Evolutionary conservation across 1,284 basidiomycete genomes (phyloP), one percentile per base, ranked within the genome.

Genomic region (Moesziomyces globuligerus): DNA sequence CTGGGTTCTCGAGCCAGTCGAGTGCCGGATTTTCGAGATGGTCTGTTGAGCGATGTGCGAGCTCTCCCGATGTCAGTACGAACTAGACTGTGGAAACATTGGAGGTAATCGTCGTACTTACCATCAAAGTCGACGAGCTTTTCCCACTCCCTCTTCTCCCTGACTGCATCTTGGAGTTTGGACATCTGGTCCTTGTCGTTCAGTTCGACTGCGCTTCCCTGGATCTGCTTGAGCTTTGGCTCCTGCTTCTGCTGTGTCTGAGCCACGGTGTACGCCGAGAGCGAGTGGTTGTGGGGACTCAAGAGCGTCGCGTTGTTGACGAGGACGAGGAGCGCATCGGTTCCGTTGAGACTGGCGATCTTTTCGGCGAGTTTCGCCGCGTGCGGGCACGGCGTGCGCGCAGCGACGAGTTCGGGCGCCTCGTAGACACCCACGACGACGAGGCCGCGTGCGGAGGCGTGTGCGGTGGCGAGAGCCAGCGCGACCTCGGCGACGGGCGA

Each of bases 401-500:
- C 51, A 1, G 53, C 43, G 13, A 67, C 34, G 17, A 62, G 50
- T 21, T 66, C 59, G 5, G 69, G 69, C 44, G 69, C 69, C 24
- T 72, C 69, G 52, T 72, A 72, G 13, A 72, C 23, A 1, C 69
- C 69, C 2, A 72, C 52, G 10, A 72, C 29, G 21, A 17, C 4
- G 11, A 67, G 48, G 8, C 41, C 44, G 13, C 50, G 50, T 3
- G 59, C 39, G 8, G 59, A 48, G 10, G 59, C 64, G 26, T 64
- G 60, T 1, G 58, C 38, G 8, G 54, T 48, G 5, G 68, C 56
- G 8, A 72, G 56, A 2, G 65, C 52, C 1, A 72, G 50, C 0
- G 58, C 70, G 3, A 52, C 70, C 37, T 72, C 70, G 3, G 65
- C 65, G 42, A 68, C 64, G 7, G 70, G 65, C 3, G 60, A 49